These are phyloP conservation scores for Trypanosoma avium DNA, from an alignment of 208 protist species.

Conservation along the genomic window DNA sequence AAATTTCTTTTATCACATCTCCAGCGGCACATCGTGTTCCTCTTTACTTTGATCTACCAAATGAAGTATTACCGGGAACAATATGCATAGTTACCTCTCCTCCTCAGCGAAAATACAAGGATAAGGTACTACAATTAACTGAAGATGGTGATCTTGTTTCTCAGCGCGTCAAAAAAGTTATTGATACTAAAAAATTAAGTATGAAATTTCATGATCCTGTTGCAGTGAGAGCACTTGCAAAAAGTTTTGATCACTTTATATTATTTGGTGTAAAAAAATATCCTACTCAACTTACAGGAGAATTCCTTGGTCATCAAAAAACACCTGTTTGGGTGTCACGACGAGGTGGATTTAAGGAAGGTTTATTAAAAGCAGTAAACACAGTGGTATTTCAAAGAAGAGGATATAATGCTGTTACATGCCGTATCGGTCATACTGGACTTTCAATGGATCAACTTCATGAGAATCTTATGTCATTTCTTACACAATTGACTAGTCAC, in stretches of 20 bases:
- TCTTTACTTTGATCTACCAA: conserved; percentile 71
- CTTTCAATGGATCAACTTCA: conserved; percentile 51
- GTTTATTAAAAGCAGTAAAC: conserved; percentile 41
- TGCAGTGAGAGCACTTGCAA: conserved; percentile 74
- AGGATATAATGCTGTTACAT: conserved; percentile 73
- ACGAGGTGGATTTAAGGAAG: conserved; percentile 43
- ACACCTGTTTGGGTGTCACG: conserved; percentile 73
- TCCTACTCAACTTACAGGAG: conserved; percentile 75
- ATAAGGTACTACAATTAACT: conserved; percentile 62
- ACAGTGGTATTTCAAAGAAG: conserved; percentile 80
- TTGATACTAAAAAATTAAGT: conserved; percentile 80
- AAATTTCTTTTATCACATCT: conserved; percentile 72
- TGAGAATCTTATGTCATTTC: conserved; percentile 70
- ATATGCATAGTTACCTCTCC: conserved; percentile 84
- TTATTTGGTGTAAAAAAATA: conserved; percentile 75
- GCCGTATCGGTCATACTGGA: conserved; percentile 79
- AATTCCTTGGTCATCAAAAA: conserved; percentile 85
- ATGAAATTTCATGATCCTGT: conserved; percentile 79
- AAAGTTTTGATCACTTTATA: conserved; percentile 88
- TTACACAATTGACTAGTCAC: conserved; percentile 62
- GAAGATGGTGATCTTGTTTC: conserved; percentile 65
- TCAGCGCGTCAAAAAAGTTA: conserved; percentile 78
- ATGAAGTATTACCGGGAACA: conserved; percentile 61
- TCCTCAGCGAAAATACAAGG: conserved; percentile 77
- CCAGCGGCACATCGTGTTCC: conserved; percentile 79